Base-by-base conservation (phyloP, 2,329 filamentous ascomycete genomes). In the Nigrospora sphaerica region DNA sequence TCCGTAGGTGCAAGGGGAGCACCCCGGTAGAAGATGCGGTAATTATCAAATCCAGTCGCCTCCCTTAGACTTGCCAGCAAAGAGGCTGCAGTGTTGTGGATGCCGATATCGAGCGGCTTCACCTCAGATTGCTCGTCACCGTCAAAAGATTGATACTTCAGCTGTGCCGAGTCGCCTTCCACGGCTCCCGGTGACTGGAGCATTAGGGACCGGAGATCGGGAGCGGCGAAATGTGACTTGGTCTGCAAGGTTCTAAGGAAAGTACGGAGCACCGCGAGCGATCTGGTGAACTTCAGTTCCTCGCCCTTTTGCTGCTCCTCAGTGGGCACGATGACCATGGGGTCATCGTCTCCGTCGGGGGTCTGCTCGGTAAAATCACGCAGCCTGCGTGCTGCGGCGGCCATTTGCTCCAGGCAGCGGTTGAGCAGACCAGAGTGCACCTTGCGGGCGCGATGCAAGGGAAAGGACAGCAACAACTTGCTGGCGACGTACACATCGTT, bases 91-190 rank as follows among this genome's bases (percentile, higher is more conserved):
- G 86, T 93, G 47, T 91, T 88, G 23, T 79, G 73, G 39, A 77
- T 75, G 1, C 86, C 87, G 53, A 93, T 83, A 28, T 70, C 70
- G 31, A 93, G 65, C 2, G 73, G 69, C 54, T 75, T 74, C 23
- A 89, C 74, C 12, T 79, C 78, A 1, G 78, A 82, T 46, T 80
- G 75, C 2, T 65, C 65, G 19, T 74, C 63, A 12, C 79, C 80
- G 57, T 85, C 78, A 54, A 89, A 89, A 2, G 80, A 80, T 62
- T 92, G 87, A 57, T 87, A 92, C 44, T 81, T 83, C 16, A 93
- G 73, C 43, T 80, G 76, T 1, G 88, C 72, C 3, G 75, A 68
- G 34, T 86, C 78, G 7, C 87, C 86, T 52, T 77, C 76, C 0
- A 82, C 62, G 33, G 73, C 64, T 32, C 75, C 72, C 0, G 76